Evolutionary conservation across 805 yeast genomes (phyloP).

Genomic region (Candida germanica): DNA sequence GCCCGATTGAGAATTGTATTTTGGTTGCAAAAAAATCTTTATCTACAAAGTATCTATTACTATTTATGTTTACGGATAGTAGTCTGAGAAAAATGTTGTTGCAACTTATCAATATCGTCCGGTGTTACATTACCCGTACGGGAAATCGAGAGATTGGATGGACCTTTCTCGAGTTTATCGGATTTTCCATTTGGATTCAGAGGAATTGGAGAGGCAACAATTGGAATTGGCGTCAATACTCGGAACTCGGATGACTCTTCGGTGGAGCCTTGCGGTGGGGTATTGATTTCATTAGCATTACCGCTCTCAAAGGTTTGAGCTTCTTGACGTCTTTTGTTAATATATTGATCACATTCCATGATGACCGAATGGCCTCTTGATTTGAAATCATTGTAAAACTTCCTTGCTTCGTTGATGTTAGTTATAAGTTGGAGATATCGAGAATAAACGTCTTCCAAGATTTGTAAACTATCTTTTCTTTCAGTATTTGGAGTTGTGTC

Average conservation of each 20-base stretch:
- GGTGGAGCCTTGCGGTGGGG: background rate
- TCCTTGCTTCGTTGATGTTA: slow-evolving; percentile 64
- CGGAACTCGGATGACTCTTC: background rate
- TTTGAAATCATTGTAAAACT: slow-evolving; percentile 65
- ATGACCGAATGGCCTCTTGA: slow-evolving; percentile 43
- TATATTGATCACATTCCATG: slow-evolving; percentile 49
- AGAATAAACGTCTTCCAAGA: slow-evolving; percentile 47
- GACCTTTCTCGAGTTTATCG: slow-evolving; percentile 1
- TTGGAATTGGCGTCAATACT: slow-evolving; percentile 5
- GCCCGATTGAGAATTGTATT: no score
- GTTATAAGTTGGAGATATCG: slow-evolving; percentile 54
- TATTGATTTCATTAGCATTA: background rate
- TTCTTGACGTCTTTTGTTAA: slow-evolving; percentile 49
- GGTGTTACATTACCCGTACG: no score
- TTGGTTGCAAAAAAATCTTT: no score
- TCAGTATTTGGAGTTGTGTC: slow-evolving; percentile 23
- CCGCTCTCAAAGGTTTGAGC: slow-evolving; percentile 47
- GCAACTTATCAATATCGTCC: slow-evolving; percentile 9
- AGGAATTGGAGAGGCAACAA: slow-evolving; percentile 10
- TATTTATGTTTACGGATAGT: slow-evolving; percentile 1
- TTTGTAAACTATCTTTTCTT: slow-evolving; percentile 50
- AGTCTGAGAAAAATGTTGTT: slow-evolving; percentile 12
- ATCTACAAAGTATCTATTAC: background rate
- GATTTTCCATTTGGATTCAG: no score
- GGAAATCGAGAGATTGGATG: no score